These are phyloP conservation scores for Penicillium bovifimosum DNA, from an alignment of 495 filamentous ascomycete species.

Conservation along the genomic window DNA sequence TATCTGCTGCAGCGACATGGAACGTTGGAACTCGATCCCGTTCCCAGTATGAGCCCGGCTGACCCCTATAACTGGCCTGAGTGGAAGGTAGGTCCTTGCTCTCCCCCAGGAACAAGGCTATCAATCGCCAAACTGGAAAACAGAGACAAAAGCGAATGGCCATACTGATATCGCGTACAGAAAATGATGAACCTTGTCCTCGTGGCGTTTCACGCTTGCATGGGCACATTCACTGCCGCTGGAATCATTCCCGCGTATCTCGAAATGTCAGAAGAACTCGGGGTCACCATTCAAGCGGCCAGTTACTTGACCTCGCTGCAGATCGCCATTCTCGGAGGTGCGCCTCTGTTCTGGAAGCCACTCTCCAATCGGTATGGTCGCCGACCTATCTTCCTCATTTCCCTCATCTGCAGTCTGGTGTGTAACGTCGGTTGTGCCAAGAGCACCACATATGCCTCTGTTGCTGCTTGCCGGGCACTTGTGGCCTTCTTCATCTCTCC, in stretches of 20 bases:
- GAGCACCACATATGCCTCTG: conserved; percentile 33
- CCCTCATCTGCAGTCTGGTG: conserved; percentile 37
- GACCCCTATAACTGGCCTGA: conserved; percentile 54
- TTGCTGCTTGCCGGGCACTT: conserved; percentile 43
- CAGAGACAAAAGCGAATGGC: not conserved
- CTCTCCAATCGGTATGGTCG: conserved; percentile 52
- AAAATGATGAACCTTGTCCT: conserved; percentile 50
- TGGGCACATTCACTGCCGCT: conserved; percentile 52
- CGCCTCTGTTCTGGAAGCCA: conserved; percentile 51
- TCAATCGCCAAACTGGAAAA: not conserved
- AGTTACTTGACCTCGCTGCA: conserved; percentile 49
- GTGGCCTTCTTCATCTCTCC: conserved; percentile 49
- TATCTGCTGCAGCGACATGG: conserved; percentile 51
- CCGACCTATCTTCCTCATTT: conserved; percentile 48
- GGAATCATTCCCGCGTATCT: conserved; percentile 49
- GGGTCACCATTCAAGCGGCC: conserved; percentile 33
- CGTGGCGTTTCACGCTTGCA: conserved; percentile 51
- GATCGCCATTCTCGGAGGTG: conserved; percentile 44
- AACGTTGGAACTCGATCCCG: conserved; percentile 48
- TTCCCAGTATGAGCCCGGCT: conserved; percentile 44
- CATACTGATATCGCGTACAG: conserved; percentile 25
- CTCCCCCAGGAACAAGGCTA: not conserved
- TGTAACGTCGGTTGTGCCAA: conserved; percentile 45
- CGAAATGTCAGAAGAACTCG: conserved; percentile 38
- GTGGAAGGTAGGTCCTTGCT: conserved; percentile 43